phyloP scores from a whole-genome alignment of 768 basidiomycete species.

The Lyophyllum shimeji region DNA sequence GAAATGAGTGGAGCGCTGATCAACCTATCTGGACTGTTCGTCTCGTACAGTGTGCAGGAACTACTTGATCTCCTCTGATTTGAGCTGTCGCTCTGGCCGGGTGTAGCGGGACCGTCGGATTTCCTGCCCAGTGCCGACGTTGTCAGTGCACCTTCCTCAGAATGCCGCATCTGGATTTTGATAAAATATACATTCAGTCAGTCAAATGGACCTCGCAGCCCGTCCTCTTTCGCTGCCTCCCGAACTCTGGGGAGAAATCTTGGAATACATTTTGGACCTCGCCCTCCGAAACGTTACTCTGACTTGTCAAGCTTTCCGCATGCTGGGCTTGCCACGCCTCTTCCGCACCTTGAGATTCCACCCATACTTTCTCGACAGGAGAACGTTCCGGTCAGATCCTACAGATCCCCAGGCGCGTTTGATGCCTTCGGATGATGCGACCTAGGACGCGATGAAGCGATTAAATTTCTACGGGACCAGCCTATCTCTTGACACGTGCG shows the following conservation, averaged over 20 bases:
- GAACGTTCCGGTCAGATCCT: not conserved
- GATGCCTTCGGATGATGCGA: not conserved
- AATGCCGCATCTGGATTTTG: too few relatives aligned
- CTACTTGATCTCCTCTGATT: too few relatives aligned
- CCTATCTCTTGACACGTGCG: not conserved
- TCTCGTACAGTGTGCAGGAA: too few relatives aligned
- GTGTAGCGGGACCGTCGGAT: too few relatives aligned
- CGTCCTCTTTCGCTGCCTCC: constrained; percentile 7
- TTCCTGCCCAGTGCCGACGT: too few relatives aligned
- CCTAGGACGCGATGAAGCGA: not conserved
- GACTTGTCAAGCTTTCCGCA: constrained; percentile 1
- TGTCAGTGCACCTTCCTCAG: too few relatives aligned
- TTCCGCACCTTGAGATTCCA: constrained; percentile 1
- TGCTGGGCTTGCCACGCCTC: not conserved
- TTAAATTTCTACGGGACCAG: constrained; percentile 4
- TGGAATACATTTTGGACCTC: not conserved
- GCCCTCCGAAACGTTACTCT: not conserved
- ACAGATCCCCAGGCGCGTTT: not conserved
- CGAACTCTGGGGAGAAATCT: constrained; percentile 6
- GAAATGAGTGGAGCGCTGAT: too few relatives aligned
- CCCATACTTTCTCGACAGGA: not conserved
- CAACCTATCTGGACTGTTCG: too few relatives aligned
- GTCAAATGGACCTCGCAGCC: too few relatives aligned
- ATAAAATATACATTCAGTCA: too few relatives aligned
- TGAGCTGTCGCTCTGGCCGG: too few relatives aligned